Percentiles rank a stretch among this genome's conserved stretches.
phyloP scores from a whole-genome alignment of 371 early-diverging fungal genomes.

The Umbelopsis sp. region DNA sequence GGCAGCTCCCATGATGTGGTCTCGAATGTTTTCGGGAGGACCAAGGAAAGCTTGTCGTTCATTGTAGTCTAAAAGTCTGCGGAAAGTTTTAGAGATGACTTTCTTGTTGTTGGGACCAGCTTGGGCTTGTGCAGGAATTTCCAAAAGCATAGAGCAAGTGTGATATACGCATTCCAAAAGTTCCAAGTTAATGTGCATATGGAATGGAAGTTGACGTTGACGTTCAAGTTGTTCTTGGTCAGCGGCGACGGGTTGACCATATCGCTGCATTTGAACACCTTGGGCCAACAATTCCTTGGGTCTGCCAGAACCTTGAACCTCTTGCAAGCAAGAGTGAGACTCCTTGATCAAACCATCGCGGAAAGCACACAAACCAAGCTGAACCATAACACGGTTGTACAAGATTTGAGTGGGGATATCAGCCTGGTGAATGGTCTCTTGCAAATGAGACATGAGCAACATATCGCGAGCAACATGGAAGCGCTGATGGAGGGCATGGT shows the following conservation, averaged over 20 bases:
- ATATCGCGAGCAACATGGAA: constrained; percentile 95
- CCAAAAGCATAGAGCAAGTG: constrained; percentile 94
- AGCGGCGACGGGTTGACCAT: constrained; percentile 68
- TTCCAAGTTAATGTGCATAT: constrained; percentile 98
- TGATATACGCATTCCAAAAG: constrained; percentile 96
- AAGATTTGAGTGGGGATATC: constrained; percentile 94
- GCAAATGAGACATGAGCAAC: constrained; percentile 97
- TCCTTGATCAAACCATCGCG: constrained; percentile 91
- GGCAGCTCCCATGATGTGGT: constrained; percentile 97
- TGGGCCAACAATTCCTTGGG: constrained; percentile 95
- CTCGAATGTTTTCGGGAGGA: constrained; percentile 97
- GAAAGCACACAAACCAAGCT: constrained; percentile 97
- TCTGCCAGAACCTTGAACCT: constrained; percentile 85
- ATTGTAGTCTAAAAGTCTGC: constrained; percentile 91
- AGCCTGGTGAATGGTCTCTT: constrained; percentile 89
- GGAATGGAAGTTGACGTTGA: constrained; percentile 96
- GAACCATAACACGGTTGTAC: constrained; percentile 95
- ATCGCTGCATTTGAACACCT: constrained; percentile 81
- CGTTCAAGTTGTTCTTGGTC: constrained; percentile 92
- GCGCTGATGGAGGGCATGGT: constrained; percentile 93
- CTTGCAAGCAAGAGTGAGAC: constrained; percentile 84
- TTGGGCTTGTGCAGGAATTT: constrained; percentile 94
- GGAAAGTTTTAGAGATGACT: constrained; percentile 90
- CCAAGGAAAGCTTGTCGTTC: constrained; percentile 95
- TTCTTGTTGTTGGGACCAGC: constrained; percentile 80